Base-by-base conservation (phyloP, 805 yeast genomes). In the Pichia manshurica region DNA sequence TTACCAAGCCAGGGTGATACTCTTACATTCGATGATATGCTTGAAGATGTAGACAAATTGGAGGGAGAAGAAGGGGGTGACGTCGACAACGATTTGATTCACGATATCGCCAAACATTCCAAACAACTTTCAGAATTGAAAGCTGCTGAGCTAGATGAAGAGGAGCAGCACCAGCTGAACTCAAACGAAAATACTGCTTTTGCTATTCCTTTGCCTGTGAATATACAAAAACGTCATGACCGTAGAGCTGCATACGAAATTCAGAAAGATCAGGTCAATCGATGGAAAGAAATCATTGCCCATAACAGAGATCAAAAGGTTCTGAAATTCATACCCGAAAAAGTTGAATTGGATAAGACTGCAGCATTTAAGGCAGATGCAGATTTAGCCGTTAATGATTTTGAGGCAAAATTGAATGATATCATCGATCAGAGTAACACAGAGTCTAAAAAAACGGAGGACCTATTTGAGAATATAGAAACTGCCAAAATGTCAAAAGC, bases 181-280 rank as follows among this genome's bases (percentile, higher is more conserved):
- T 48, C 49, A 10, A 46, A 48, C 7, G 41, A 45, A 10, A 42
- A 48, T 16, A 39, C 53, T 1, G 74, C 91, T 1, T 67, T 88
- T 42, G 77, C 84, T 0, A 82, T 88, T 12, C 97, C 98, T 2
- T 72, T 89, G 46, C 96, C 97, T 1, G 78, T 80, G 57, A 79
- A 95, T 55, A 81, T 91, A 47, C 95, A 89, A 65, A 78, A 86
- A 56, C 79, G 93, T 61, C 77, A 84, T 55, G 96, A 90, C 56
- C 77, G 98, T 61, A 75, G 73, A 48, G 97, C 91, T 2, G 98
- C 99, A 0, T 90, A 86, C 63, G 95, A 87, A 48, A 77, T 93
- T 31, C 81, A 96, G 39, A 88, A 83, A 56, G 84, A 83, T 38
- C 96, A 93, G 61, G 86, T 91, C 5, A 74, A 79, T 50, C 85